These are phyloP conservation scores for Pseudisothecium myosuroides DNA, from an alignment of 225 moss, liverwort and hornwort genomes.

Conservation along the genomic window DNA sequence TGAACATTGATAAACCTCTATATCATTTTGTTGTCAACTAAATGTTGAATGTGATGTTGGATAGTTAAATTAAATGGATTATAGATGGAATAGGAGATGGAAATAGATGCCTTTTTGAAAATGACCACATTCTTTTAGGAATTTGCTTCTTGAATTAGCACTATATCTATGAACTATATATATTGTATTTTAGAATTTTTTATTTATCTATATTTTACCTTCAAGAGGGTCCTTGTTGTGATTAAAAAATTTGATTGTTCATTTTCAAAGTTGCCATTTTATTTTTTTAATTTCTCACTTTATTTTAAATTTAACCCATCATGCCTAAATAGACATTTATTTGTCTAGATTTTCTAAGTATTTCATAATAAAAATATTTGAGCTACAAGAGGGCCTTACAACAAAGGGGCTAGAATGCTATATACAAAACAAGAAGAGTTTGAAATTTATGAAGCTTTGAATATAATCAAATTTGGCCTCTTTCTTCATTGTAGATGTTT, in stretches of 20 bases:
- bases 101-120: not conserved
- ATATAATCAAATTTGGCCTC: not conserved
- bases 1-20: not conserved
- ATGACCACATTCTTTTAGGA: not conserved
- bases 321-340: not conserved
- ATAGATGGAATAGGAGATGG: no score
- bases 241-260: not conserved
- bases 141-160: not conserved
- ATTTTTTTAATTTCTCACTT: not conserved
- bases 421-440: not conserved
- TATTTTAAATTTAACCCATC: not conserved
- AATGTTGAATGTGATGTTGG: not conserved
- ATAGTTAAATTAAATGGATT: not conserved
- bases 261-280: not conserved
- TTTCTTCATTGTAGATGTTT: conserved; percentile 1
- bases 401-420: no score
- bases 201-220: not conserved
- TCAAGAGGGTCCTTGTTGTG: not conserved
- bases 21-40: not conserved
- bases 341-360: not conserved
- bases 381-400: not conserved
- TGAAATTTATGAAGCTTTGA: not conserved
- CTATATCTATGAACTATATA: not conserved
- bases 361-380: not conserved
- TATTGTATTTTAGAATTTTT: not conserved